Evolutionary conservation across 352 stramenopile species (phyloP).

Genomic region (Phytopythium kandeliae): DNA sequence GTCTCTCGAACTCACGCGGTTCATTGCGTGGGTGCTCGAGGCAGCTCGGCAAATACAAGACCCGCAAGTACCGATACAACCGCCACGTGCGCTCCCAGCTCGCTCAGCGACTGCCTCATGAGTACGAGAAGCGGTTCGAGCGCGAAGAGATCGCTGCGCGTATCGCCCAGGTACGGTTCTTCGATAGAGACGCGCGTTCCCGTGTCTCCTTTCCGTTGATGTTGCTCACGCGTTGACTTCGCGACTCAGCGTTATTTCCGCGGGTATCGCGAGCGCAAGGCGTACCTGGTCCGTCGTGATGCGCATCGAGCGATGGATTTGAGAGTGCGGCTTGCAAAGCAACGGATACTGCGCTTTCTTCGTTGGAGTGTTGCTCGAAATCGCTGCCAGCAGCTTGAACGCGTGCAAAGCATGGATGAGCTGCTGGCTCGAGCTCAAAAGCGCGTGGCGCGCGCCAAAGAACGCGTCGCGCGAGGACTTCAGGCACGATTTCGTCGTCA

Average conservation of each 20-base stretch:
- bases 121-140: slow-evolving; percentile 38
- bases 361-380: slow-evolving; percentile 3
- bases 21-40: not conserved
- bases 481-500: slow-evolving; percentile 31
- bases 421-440: slow-evolving; percentile 36
- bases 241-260: slow-evolving; percentile 35
- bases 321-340: slow-evolving; percentile 13
- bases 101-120: slow-evolving; percentile 28
- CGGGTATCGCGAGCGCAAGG: slow-evolving; percentile 24
- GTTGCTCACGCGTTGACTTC: not conserved
- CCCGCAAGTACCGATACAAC: slow-evolving; percentile 70
- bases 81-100: slow-evolving; percentile 40
- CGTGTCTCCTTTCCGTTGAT: too few species aligned
- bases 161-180: slow-evolving; percentile 29
- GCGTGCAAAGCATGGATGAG: slow-evolving; percentile 12
- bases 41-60: slow-evolving; percentile 43
- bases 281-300: slow-evolving; percentile 17
- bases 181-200: not conserved
- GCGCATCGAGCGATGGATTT: slow-evolving; percentile 8
- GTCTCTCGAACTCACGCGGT: not conserved
- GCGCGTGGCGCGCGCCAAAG: slow-evolving; percentile 18
- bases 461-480: slow-evolving; percentile 35
- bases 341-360: slow-evolving; percentile 23
- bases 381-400: slow-evolving; percentile 2
- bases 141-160: slow-evolving; percentile 30